Evolutionary conservation across 495 filamentous ascomycete species (phyloP), one percentile per base, ranked within the genome.

Genomic region (Xylaria longipes): DNA sequence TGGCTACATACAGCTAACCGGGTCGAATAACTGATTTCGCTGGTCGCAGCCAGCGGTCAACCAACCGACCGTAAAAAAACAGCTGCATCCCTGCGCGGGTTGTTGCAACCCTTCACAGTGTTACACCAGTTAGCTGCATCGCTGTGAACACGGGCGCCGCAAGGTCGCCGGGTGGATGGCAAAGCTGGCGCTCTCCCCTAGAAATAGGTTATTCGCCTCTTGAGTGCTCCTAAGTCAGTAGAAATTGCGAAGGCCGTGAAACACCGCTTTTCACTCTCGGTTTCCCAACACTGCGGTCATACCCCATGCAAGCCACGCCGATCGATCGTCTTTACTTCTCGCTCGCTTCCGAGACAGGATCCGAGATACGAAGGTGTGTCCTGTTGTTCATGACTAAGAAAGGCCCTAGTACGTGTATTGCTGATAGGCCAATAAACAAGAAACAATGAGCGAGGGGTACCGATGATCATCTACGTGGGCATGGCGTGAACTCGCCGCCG

Each of bases 41-140:
- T 9, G 48, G 35, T 68, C 65, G 31, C 35, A 62, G 57, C 58
- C 2, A 37, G 45, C 68, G 68, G 41, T 41, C 56, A 69, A 50
- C 39, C 56, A 61, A 35, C 33, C 14, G 41, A 61, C 27, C 58
- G 56, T 37, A 41, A 58, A 37, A 46, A 69, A 37, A 45, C 6
- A 61, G 31, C 41, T 46, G 39, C 41, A 70, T 64, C 58, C 57
- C 45, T 60, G 54, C 41, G 39, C 35, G 33, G 41, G 39, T 27
- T 43, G n/a, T 33, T 64, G 43, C 58, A 25, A 45, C 41, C 41
- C 12, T 27, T 43, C 68, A 54, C 68, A 43, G 58, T 56, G 68
- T 35, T 69, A 69, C 67, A 61, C 54, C 45, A 54, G n/a, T 15
- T 37, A 39, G 43, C 68, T 70, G 68, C 68, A 70, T 56, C 68